phyloP scores from a whole-genome alignment of 768 basidiomycete genomes.

The Leccinum disarticulatum region DNA sequence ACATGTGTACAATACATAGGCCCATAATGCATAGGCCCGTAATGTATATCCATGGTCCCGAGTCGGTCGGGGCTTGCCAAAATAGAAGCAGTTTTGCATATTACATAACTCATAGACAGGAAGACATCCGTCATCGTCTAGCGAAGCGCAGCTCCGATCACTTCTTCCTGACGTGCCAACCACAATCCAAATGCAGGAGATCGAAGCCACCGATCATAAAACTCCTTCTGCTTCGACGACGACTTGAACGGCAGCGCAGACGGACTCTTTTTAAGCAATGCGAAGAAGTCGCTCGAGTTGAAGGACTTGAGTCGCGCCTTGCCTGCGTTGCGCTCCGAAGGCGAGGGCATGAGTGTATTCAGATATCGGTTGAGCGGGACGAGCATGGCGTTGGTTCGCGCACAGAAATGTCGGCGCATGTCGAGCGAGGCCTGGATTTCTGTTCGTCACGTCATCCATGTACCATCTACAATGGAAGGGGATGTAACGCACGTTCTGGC shows the following conservation, averaged over 20 bases:
- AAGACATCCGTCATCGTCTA: neutral
- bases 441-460: constrained; percentile 27
- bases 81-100: neutral
- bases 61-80: neutral
- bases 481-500: constrained; percentile 46
- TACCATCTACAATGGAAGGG: neutral
- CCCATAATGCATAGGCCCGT: neutral
- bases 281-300: constrained; percentile 65
- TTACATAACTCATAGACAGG: neutral
- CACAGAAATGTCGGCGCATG: constrained; percentile 79
- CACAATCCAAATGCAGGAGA: constrained; percentile 78
- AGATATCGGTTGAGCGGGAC: constrained; percentile 92
- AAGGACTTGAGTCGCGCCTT: constrained; percentile 62
- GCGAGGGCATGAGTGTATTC: constrained; percentile 79
- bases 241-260: constrained; percentile 75
- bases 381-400: constrained; percentile 81
- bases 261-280: constrained; percentile 69
- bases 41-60: neutral
- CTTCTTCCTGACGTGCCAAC: constrained; percentile 74
- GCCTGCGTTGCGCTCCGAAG: constrained; percentile 40
- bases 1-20: neutral
- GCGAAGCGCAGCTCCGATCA: constrained; percentile 48
- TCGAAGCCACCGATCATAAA: constrained; percentile 76
- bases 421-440: constrained; percentile 62
- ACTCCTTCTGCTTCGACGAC: constrained; percentile 60